A percentile compares a stretch with the other conserved stretches of the same genome.
phyloP scores from a whole-genome alignment of 371 early-diverging fungal species.

The Syncephalastrum sp. region DNA sequence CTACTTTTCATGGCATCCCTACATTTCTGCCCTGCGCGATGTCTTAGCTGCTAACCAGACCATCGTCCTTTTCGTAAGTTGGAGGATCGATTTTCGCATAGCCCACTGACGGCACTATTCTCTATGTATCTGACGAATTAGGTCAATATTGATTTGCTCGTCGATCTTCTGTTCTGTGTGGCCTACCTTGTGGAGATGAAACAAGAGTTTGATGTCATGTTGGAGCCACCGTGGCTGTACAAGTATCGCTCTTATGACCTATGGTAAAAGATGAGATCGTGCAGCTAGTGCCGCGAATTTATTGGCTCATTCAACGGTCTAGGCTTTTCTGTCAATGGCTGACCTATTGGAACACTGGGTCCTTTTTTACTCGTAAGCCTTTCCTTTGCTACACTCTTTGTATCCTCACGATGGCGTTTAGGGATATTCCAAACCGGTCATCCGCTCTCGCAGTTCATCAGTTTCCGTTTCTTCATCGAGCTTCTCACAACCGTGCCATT shows the following conservation, averaged over 20 bases:
- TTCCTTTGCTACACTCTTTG: neutral
- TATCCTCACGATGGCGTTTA: conserved; percentile 2
- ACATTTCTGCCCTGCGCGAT: conserved; percentile 7
- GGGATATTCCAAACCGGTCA: conserved; percentile 30
- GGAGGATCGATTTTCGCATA: neutral
- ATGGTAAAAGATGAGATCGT: conserved; percentile 32
- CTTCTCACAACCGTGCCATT: conserved; percentile 54
- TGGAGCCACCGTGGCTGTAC: conserved; percentile 60
- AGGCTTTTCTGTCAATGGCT: conserved; percentile 49
- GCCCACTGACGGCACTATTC: neutral
- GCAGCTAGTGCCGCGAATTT: conserved; percentile 3
- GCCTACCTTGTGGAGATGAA: conserved; percentile 69
- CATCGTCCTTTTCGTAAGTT: conserved; percentile 26
- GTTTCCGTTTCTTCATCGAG: conserved; percentile 53
- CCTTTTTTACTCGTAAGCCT: conserved; percentile 41
- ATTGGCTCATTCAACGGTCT: conserved; percentile 7
- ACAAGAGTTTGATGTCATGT: conserved; percentile 44
- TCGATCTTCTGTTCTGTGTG: conserved; percentile 63
- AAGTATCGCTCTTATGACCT: conserved; percentile 53
- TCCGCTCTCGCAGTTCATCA: conserved; percentile 38
- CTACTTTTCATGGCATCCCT: conserved; percentile 19
- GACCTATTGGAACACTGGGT: conserved; percentile 41
- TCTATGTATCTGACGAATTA: conserved; percentile 9
- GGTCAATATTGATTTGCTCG: conserved; percentile 57
- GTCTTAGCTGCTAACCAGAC: conserved; percentile 17